Percentiles rank a stretch among this genome's conserved stretches.
Conservation (phyloP, 805 yeast genomes). For the Pichia membranifaciens region DNA sequence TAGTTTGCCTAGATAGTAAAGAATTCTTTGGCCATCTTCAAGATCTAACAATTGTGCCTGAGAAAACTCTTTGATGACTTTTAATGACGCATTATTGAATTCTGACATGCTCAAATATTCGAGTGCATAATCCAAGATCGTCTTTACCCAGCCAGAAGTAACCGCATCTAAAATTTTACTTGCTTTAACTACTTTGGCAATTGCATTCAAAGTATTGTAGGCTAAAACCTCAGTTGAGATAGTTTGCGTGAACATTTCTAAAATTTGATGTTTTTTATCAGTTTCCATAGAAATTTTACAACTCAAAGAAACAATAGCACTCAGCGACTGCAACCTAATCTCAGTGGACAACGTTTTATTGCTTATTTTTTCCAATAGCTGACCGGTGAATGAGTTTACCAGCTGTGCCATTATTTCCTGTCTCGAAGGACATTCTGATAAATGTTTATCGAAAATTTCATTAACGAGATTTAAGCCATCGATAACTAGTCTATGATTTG, state of each 20-base stretch:
- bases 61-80: slow-evolving; percentile 14
- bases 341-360: slow-evolving; percentile 31
- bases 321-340: slow-evolving; percentile 27
- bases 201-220: slow-evolving; percentile 18
- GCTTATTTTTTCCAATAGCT: slow-evolving; percentile 21
- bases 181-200: slow-evolving; percentile 17
- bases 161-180: slow-evolving; percentile 1
- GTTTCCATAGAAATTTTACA: slow-evolving; percentile 13
- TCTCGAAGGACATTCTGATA: slow-evolving; percentile 10
- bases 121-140: slow-evolving; percentile 15
- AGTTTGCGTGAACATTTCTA: slow-evolving; percentile 21
- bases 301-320: slow-evolving; percentile 18
- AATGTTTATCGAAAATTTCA: slow-evolving; percentile 17
- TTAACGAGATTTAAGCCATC: slow-evolving; percentile 24
- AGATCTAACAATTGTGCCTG: slow-evolving; percentile 9
- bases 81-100: slow-evolving; percentile 17
- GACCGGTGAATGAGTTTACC: slow-evolving; percentile 10
- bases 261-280: slow-evolving; percentile 3
- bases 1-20: slow-evolving; percentile 8
- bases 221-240: slow-evolving; percentile 28
- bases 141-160: slow-evolving; percentile 17
- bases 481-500: slow-evolving; percentile 29
- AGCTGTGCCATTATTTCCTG: slow-evolving; percentile 4
- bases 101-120: slow-evolving; percentile 21
- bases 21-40: slow-evolving; percentile 7